A percentile compares a stretch with the other conserved stretches of the same genome.
These are phyloP conservation scores for Plasmodium vivax DNA, from an alignment of 169 alveolate genomes.

Conservation along the genomic window DNA sequence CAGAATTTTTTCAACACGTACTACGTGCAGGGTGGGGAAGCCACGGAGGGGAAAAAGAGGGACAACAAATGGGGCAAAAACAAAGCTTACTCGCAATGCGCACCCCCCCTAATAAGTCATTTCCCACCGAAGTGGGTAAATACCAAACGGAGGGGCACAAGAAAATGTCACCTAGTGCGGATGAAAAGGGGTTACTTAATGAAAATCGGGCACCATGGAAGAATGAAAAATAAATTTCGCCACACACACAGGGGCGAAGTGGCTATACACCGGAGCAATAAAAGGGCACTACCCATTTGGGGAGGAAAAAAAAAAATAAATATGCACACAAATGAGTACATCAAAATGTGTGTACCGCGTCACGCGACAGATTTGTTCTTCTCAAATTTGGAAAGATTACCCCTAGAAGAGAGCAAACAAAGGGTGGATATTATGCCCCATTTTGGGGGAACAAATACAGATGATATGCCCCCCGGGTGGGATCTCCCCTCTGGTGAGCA, in stretches of 20 bases:
- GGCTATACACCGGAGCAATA: background rate
- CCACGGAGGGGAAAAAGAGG: background rate
- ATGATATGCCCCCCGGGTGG: background rate
- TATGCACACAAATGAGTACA: background rate
- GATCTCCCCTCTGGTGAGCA: background rate
- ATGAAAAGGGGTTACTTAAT: background rate
- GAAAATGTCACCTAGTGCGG: background rate
- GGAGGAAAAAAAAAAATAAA: background rate
- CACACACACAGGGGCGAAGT: background rate
- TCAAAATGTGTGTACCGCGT: background rate
- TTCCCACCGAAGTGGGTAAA: background rate
- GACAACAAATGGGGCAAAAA: background rate
- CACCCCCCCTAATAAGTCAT: background rate
- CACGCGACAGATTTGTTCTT: background rate
- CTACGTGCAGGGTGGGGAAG: background rate
- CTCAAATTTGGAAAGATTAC: background rate
- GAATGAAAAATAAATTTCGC: background rate
- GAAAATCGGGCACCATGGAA: background rate
- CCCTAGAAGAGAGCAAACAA: background rate
- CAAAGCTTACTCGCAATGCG: background rate
- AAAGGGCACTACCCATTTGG: background rate
- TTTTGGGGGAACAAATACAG: background rate
- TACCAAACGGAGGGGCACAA: background rate
- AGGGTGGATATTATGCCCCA: background rate
- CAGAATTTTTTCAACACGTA: slow-evolving; percentile 23